Evolutionary conservation across 139 green algal species (phyloP).

Genomic region (Chlamydomonas applanata): DNA sequence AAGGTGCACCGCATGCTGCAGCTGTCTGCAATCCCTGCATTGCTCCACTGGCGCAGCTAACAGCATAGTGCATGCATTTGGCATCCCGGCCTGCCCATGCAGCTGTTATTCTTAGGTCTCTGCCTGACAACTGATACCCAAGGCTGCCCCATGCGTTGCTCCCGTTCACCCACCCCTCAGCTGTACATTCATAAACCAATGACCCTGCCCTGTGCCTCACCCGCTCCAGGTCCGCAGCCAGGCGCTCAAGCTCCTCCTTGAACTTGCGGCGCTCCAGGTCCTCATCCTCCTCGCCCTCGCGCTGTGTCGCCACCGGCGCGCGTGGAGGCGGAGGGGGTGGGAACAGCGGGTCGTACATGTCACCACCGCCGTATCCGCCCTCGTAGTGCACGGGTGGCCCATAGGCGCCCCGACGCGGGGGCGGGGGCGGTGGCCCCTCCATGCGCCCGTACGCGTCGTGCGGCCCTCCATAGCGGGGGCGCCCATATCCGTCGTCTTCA

Average conservation of each 20-base stretch:
- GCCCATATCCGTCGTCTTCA: constrained; percentile 5
- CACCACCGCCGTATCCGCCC: constrained; percentile 16
- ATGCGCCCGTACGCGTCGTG: background rate
- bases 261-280: constrained; percentile 9
- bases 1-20: no score
- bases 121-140: no score
- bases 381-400: background rate
- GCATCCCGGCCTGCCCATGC: no score
- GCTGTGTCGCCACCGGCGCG: background rate
- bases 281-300: constrained; percentile 5
- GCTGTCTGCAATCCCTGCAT: no score
- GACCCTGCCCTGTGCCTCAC: background rate
- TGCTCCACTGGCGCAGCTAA: no score
- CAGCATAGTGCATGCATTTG: no score
- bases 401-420: background rate
- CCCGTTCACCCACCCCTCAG: background rate
- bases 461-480: background rate
- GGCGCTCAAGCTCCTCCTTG: constrained; percentile 10
- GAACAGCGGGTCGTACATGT: constrained; percentile 35
- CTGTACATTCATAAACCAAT: no score
- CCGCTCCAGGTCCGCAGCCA: constrained; percentile 8
- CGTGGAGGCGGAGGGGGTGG: constrained; percentile 37
- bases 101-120: no score
- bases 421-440: background rate
- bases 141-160: no score